Conservation (phyloP, 768 basidiomycete genomes). For the Termitomyces sp. region DNA sequence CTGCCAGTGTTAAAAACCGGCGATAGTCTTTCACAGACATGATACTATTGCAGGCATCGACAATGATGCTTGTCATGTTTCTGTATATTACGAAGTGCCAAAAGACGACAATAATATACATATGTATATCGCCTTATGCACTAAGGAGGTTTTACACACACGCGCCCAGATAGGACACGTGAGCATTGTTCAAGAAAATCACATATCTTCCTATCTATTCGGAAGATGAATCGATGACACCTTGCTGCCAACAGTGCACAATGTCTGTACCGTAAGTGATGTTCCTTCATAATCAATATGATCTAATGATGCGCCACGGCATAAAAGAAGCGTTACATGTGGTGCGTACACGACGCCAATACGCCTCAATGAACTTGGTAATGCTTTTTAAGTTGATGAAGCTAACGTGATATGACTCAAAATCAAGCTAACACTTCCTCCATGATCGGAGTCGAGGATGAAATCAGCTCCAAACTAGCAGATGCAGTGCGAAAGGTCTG, state of each 20-base stretch:
- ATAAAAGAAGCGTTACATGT: not conserved
- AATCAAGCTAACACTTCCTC: not conserved
- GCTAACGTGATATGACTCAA: not conserved
- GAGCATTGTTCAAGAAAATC: not conserved
- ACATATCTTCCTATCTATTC: not conserved
- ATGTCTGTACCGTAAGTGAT: not conserved
- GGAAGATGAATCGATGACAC: no score
- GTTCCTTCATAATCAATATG: not conserved
- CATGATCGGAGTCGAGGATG: not conserved
- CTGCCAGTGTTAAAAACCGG: not conserved
- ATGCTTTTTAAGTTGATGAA: not conserved
- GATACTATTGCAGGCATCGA: not conserved
- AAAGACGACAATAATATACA: not conserved
- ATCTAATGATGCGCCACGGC: slow-evolving; percentile 4
- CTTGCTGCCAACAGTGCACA: no score
- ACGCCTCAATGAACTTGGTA: not conserved
- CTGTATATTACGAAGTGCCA: not conserved
- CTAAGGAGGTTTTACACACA: not conserved
- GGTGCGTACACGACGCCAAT: not conserved
- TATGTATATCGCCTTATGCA: not conserved
- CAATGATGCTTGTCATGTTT: not conserved
- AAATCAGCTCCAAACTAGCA: not conserved
- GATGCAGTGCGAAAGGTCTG: not conserved
- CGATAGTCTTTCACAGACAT: not conserved
- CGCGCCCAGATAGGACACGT: not conserved